phyloP scores from a whole-genome alignment of 2,329 filamentous ascomycete genomes.

The Pseudocercospora eumusae region DNA sequence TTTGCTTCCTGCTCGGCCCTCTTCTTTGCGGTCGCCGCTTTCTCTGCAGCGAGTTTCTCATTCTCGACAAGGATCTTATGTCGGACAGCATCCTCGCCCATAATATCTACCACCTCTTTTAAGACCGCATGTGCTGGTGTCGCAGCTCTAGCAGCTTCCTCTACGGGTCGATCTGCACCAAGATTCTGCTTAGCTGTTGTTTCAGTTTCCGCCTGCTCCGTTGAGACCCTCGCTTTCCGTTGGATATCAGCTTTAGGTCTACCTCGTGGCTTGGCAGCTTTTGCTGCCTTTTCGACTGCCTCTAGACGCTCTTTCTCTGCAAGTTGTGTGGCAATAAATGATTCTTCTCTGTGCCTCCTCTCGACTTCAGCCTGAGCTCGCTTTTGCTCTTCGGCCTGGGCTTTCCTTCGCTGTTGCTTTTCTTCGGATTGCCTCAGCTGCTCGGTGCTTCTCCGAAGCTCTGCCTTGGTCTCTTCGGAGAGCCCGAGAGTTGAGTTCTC shows the following conservation, averaged over 20 bases:
- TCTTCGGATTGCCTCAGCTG: not conserved
- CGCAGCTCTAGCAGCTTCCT: not conserved
- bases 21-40: not conserved
- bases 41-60: not conserved
- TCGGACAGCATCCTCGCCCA: not conserved
- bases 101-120: not conserved
- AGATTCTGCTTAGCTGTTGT: not conserved
- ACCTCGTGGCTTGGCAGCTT: not conserved
- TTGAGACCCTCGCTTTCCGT: not conserved
- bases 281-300: not conserved
- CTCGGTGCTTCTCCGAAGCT: not conserved
- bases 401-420: not conserved
- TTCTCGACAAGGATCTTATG: not conserved
- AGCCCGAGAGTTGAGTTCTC: not conserved
- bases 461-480: conserved; percentile 6
- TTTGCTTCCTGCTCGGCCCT: not conserved
- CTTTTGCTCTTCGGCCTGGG: not conserved
- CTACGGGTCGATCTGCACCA: not conserved
- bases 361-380: not conserved
- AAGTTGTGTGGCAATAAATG: not conserved
- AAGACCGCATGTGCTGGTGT: not conserved
- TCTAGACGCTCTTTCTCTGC: conserved; percentile 2
- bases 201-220: not conserved
- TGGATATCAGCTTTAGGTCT: not conserved
- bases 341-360: not conserved